Base-by-base conservation (phyloP, 2,329 filamentous ascomycete genomes). In the Parafenestella ontariensis region DNA sequence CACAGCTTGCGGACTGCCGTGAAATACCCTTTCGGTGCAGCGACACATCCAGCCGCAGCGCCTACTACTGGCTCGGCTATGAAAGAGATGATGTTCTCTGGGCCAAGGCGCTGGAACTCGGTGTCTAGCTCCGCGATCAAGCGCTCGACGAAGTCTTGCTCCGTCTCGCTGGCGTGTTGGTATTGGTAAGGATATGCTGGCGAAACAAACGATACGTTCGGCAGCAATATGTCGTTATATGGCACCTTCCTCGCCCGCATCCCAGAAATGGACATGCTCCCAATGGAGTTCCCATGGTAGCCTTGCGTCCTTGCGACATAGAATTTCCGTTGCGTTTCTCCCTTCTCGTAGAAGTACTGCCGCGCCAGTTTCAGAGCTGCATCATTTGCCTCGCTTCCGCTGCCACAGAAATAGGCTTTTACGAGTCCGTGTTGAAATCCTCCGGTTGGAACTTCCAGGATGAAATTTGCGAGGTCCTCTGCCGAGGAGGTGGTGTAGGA, bases 281-380 rank as follows among this genome's bases (percentile, higher is more conserved):
- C 89, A 0, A 92, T 70, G 0, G 88, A 90, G 40, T 81, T 86
- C 3, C 89, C 89, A 65, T 91, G 89, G 65, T 89, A 91, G 15
- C 84, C 86, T 21, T 85, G 80, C 34, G 82, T 75, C 13, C 89
- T 81, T 5, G 84, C 79, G 59, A 91, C 88, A 72, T 87, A 89
- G 49, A 82, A 81, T 1, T 80, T 72, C 1, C 81, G 78, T 61
- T 89, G 76, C 6, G 77, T 78, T 0, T 77, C 74, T 2, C 75
- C 62, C 21, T 83, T 78, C 68, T 89, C 87, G 13, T 76, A 67
- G 57, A 74, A 80, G 58, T 82, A 84, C 58, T 84, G 81, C 7
- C 77, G 66, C 0, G 80, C 79, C 3, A 82, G 62, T 58, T 84
- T 84, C 46, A 83, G 58, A 0, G 78, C 78, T 0, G 80, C 74